A percentile compares a stretch with the other conserved stretches of the same genome.
Conservation (phyloP, 352 stramenopile species). For the Phytophthora hybrid region DNA sequence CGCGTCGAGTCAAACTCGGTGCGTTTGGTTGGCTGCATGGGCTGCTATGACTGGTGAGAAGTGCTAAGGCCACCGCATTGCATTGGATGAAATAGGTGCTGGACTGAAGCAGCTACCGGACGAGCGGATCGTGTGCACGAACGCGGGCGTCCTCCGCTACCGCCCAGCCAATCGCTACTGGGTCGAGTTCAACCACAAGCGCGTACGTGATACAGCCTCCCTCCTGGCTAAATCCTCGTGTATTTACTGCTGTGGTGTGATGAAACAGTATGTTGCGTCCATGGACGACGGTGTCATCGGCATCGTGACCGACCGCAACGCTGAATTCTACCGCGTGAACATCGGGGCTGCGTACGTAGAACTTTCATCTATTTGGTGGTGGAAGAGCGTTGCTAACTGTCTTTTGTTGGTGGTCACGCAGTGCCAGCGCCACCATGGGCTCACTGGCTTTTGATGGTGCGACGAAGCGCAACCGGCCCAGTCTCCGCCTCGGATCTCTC, state of each 20-base stretch:
- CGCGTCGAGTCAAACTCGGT: slow-evolving; percentile 77
- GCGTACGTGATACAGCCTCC: slow-evolving; percentile 53
- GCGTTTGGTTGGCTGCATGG: slow-evolving; percentile 2
- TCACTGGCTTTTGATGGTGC: slow-evolving; percentile 96
- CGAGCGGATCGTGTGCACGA: slow-evolving; percentile 78
- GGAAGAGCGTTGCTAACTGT: background rate
- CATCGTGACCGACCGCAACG: slow-evolving; percentile 94
- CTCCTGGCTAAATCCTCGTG: background rate
- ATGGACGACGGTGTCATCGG: slow-evolving; percentile 95
- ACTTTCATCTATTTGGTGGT: background rate
- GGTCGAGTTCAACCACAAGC: slow-evolving; percentile 90
- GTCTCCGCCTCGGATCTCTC: slow-evolving; percentile 92
- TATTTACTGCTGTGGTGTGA: slow-evolving; percentile 2
- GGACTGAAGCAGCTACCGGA: slow-evolving; percentile 66
- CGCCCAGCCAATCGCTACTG: slow-evolving; percentile 90
- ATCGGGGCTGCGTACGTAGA: slow-evolving; percentile 90
- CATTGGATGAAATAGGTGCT: slow-evolving; percentile 44
- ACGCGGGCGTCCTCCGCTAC: slow-evolving; percentile 87
- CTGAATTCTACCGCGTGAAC: slow-evolving; percentile 96
- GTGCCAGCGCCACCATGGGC: slow-evolving; percentile 72
- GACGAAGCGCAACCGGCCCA: slow-evolving; percentile 97
- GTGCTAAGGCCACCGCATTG: background rate
- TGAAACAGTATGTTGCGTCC: slow-evolving; percentile 66
- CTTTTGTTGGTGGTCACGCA: slow-evolving; percentile 28
- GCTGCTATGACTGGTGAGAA: too few species aligned